Percentiles rank a stretch among this genome's conserved stretches.
phyloP scores from a whole-genome alignment of 352 stramenopile species.

The Globisporangium irregulare region DNA sequence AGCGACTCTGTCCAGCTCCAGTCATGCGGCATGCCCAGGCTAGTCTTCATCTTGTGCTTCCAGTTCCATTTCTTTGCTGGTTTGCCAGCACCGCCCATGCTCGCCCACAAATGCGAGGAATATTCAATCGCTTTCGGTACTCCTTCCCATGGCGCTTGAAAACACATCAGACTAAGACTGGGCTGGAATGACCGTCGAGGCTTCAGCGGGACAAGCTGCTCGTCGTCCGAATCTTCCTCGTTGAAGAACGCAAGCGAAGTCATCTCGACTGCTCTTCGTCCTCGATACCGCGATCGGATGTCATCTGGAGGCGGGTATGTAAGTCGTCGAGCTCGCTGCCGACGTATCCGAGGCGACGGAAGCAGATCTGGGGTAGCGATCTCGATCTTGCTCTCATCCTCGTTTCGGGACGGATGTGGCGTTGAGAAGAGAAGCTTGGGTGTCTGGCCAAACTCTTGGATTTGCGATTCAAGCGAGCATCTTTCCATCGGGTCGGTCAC shows the following conservation, averaged over 20 bases:
- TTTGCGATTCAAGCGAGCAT: slow-evolving; percentile 92
- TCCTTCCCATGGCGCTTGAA: slow-evolving; percentile 34
- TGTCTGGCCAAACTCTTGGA: slow-evolving; percentile 92
- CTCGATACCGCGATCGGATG: slow-evolving; percentile 7
- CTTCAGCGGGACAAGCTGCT: slow-evolving; percentile 11
- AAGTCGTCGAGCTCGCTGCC: slow-evolving; percentile 20
- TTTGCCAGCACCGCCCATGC: slow-evolving; percentile 30
- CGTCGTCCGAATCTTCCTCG: slow-evolving; percentile 38
- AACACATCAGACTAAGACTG: slow-evolving; percentile 40
- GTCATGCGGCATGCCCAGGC: slow-evolving; percentile 22
- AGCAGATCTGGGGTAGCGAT: slow-evolving; percentile 47
- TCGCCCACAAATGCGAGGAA: slow-evolving; percentile 33
- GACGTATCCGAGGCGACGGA: slow-evolving; percentile 29
- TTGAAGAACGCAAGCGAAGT: slow-evolving; percentile 26
- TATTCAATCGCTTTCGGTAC: slow-evolving; percentile 35
- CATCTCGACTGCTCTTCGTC: slow-evolving; percentile 23
- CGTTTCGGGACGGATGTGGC: slow-evolving; percentile 62
- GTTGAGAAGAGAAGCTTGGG: slow-evolving; percentile 74
- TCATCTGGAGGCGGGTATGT: slow-evolving; percentile 17
- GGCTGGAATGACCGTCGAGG: slow-evolving; percentile 11
- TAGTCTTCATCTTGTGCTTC: slow-evolving; percentile 35
- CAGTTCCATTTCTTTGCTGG: slow-evolving; percentile 55
- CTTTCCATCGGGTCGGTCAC: slow-evolving; percentile 90
- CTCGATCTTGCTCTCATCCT: slow-evolving; percentile 50
- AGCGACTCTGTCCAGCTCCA: slow-evolving; percentile 58